phyloP scores from a whole-genome alignment of 768 basidiomycete species.

The Tulasnella calospora region DNA sequence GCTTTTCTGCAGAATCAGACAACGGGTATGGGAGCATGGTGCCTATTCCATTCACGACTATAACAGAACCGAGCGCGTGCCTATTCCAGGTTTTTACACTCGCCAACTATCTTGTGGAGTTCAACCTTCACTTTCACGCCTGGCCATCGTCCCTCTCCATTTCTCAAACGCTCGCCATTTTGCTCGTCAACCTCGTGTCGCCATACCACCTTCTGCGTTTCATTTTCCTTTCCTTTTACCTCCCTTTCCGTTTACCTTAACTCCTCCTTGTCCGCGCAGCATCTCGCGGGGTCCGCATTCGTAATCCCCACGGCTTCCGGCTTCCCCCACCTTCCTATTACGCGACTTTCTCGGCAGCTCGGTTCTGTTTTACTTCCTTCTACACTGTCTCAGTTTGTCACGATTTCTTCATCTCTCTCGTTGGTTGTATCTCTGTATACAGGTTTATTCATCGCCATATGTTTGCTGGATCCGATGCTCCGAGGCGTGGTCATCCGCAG shows the following conservation, averaged over 20 bases:
- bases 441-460: conserved; percentile 5
- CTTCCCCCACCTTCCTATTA: not conserved
- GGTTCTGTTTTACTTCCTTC: not conserved
- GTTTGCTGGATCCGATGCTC: not conserved
- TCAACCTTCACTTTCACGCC: not conserved
- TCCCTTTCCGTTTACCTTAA: not conserved
- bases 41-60: not conserved
- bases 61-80: conserved; percentile 3
- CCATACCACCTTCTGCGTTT: not conserved
- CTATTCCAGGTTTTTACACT: not conserved
- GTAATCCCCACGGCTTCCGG: not conserved
- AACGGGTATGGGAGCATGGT: not conserved
- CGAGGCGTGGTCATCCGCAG: not conserved
- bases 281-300: not conserved
- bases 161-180: not conserved
- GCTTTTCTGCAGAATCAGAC: not conserved
- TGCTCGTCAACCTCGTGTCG: not conserved
- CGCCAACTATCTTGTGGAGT: not conserved
- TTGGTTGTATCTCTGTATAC: conserved; percentile 3
- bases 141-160: not conserved
- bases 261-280: not conserved
- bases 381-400: not conserved
- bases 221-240: not conserved
- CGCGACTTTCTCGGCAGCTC: not conserved
- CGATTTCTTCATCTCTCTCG: not conserved